Base-by-base conservation (phyloP, 371 early-diverging fungal genomes). In the Mortierella sp. region DNA sequence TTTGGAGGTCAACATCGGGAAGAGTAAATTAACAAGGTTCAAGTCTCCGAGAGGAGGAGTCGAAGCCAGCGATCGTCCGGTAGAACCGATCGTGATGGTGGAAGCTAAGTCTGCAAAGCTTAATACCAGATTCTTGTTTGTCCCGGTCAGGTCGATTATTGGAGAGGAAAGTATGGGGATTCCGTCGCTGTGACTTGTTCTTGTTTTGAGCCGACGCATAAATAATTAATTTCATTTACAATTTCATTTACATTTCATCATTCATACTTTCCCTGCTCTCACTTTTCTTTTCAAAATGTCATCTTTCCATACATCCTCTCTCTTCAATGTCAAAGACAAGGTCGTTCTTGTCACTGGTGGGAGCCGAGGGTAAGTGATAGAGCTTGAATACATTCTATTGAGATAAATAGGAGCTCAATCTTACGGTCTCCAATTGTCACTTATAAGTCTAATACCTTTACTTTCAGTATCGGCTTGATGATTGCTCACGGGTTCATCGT, bases 331-430 rank as follows among this genome's bases (percentile, higher is more conserved):
- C 60, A 89, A 92, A 70, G 93, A 89, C 75, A 97, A 96, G 84
- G 93, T 96, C 5, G 97, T 95, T 15, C 88, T 97, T 34, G 92
- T 97, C 23, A 97, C 96, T 22, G 97, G 97, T 62, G 97, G 97
- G 32, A 91, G 93, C 54, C 86, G 93, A 55, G 94, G 94, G 86
- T 88, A 79, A 61, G 26, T 12, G 13, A 15, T 3, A 32, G 13
- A n/a, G 12, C 37, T 29, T n/a, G n/a, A n/a, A n/a, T n/a, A n/a
- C n/a, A n/a, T n/a, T n/a, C n/a, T n/a, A n/a, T n/a, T n/a, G n/a
- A n/a, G n/a, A n/a, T n/a, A n/a, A n/a, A n/a, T n/a, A n/a, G n/a
- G n/a, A n/a, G n/a, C n/a, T n/a, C n/a, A n/a, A n/a, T n/a, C n/a
- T 29, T 31, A 7, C 29, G 8, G 17, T 22, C 37, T 37, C 23